Conservation (phyloP, 2,329 filamentous ascomycete genomes). For the Trichoderma sp. region DNA sequence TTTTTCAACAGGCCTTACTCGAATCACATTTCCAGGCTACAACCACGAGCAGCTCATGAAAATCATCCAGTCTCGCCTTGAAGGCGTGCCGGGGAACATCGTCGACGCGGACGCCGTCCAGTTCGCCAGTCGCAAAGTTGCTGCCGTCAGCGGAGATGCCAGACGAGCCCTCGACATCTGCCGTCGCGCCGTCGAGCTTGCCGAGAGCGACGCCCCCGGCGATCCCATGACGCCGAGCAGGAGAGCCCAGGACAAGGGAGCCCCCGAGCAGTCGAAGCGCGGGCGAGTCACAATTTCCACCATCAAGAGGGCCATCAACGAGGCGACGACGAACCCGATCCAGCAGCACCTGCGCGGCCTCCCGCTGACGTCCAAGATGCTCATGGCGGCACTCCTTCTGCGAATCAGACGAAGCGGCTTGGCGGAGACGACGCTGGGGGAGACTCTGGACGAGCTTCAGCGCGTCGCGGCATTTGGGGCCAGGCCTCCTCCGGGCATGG, state of each 20-base stretch:
- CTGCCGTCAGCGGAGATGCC: constrained; percentile 92
- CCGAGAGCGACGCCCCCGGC: constrained; percentile 67
- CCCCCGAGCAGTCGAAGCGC: constrained; percentile 36
- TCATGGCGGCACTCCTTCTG: constrained; percentile 79
- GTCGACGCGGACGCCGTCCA: constrained; percentile 93
- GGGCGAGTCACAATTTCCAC: constrained; percentile 84
- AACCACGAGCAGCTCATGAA: constrained; percentile 96
- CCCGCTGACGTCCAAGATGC: constrained; percentile 79
- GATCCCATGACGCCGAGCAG: constrained; percentile 66
- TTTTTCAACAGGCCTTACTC: constrained; percentile 64
- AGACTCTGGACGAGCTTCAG: constrained; percentile 77
- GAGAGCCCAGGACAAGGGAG: constrained; percentile 36
- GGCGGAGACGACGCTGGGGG: constrained; percentile 83
- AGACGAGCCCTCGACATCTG: constrained; percentile 93
- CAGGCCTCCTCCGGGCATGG: constrained; percentile 43
- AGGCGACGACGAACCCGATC: constrained; percentile 89
- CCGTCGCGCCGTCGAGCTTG: constrained; percentile 89
- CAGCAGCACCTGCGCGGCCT: constrained; percentile 85
- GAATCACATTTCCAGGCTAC: constrained; percentile 96
- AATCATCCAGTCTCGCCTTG: constrained; percentile 92
- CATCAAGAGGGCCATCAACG: constrained; percentile 90
- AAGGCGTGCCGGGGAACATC: constrained; percentile 83
- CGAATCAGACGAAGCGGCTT: constrained; percentile 81
- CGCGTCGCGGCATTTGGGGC: constrained; percentile 42
- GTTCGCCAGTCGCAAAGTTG: constrained; percentile 95